phyloP scores from a whole-genome alignment of 225 moss, liverwort and hornwort genomes.

The Pleurozium schreberi region DNA sequence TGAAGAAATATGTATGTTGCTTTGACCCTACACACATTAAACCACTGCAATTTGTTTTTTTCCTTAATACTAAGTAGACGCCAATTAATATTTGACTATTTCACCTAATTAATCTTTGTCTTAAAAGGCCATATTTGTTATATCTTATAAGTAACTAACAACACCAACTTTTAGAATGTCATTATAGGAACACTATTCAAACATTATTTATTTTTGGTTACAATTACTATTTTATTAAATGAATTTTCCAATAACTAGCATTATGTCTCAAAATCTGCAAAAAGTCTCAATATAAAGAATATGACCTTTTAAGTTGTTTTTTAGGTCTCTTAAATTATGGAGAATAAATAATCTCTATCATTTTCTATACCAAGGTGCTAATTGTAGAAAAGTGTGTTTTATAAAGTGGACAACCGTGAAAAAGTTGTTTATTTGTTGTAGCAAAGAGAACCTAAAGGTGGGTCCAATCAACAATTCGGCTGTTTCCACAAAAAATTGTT shows the following conservation, averaged over 20 bases:
- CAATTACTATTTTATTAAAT: too few species aligned
- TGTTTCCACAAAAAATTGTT: neutral
- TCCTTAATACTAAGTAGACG: neutral
- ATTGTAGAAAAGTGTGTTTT: neutral
- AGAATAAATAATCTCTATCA: neutral
- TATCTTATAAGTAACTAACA: too few species aligned
- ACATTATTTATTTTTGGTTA: too few species aligned
- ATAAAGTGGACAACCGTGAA: accelerated
- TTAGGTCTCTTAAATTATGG: too few species aligned
- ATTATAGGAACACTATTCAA: too few species aligned
- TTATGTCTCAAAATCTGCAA: too few species aligned
- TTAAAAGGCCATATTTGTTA: too few species aligned
- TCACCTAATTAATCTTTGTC: neutral
- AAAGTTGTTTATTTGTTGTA: neutral
- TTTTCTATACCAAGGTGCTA: neutral
- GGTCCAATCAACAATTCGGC: neutral
- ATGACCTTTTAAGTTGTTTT: too few species aligned
- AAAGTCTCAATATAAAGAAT: too few species aligned
- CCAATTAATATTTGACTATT: neutral
- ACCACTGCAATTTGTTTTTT: neutral
- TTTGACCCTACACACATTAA: neutral
- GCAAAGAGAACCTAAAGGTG: neutral
- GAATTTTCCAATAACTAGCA: too few species aligned
- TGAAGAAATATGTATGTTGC: neutral
- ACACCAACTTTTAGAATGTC: too few species aligned